Conservation (phyloP, 257 asterid species). For the Coffea eugenioides region DNA sequence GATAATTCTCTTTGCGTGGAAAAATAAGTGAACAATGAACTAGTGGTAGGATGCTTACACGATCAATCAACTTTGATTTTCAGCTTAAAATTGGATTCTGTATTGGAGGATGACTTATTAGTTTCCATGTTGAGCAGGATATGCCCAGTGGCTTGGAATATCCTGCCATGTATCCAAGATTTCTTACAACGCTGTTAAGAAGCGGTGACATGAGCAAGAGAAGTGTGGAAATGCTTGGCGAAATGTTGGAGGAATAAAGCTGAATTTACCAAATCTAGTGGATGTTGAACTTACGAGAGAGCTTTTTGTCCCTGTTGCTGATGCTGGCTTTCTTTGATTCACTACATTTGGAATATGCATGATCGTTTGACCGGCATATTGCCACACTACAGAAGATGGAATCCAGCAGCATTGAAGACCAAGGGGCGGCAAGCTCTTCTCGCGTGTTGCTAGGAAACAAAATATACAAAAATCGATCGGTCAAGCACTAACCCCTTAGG, state of each 20-base stretch:
- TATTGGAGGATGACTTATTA: not conserved
- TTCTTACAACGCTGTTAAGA: slow-evolving; percentile 74
- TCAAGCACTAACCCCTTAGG: not conserved
- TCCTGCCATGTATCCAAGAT: slow-evolving; percentile 67
- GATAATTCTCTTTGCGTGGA: not conserved
- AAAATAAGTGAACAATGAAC: not conserved
- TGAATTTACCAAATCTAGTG: slow-evolving; percentile 33
- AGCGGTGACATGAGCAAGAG: slow-evolving; percentile 82
- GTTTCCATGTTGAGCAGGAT: slow-evolving; percentile 43
- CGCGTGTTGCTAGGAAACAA: not conserved
- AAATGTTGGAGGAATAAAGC: slow-evolving; percentile 87
- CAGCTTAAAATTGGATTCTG: not conserved
- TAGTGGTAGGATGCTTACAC: not conserved
- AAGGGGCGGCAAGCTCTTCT: not conserved
- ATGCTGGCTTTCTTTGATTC: not conserved
- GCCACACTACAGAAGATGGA: not conserved
- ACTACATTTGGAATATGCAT: not conserved
- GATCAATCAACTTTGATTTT: not conserved
- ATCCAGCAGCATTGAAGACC: not conserved
- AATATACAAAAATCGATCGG: no score
- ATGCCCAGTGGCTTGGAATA: slow-evolving; percentile 53
- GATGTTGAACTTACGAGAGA: slow-evolving; percentile 12
- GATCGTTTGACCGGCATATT: not conserved
- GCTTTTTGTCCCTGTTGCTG: not conserved
- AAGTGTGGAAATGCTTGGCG: slow-evolving; percentile 80